Conservation (phyloP, 352 stramenopile species). For the Chrysophaeum taylorii region DNA sequence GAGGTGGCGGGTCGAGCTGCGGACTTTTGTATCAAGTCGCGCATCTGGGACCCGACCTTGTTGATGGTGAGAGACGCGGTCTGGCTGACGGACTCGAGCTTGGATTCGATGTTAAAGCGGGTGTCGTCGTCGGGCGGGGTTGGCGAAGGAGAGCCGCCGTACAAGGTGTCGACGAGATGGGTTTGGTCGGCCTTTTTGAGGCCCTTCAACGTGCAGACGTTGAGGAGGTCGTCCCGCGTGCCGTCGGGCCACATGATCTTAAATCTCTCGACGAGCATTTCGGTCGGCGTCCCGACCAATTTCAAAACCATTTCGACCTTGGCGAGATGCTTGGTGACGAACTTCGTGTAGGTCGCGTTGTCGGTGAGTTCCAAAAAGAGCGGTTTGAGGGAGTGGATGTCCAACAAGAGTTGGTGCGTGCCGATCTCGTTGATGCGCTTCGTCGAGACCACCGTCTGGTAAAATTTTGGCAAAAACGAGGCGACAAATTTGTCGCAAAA, state of each 20-base stretch:
- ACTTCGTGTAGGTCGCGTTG: constrained; percentile 83
- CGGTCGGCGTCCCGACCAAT: constrained; percentile 85
- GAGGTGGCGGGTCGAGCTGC: no score
- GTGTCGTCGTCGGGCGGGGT: no score
- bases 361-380: constrained; percentile 81
- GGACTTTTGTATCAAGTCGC: no score
- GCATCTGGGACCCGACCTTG: no score
- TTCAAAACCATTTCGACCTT: constrained; percentile 94
- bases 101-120: no score
- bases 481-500: constrained; percentile 96
- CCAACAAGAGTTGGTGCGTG: constrained; percentile 95
- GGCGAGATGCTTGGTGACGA: constrained; percentile 85
- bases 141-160: no score
- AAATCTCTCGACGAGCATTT: constrained; percentile 90
- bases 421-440: constrained; percentile 86
- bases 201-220: constrained; percentile 87
- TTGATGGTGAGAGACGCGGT: no score
- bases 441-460: constrained; percentile 68
- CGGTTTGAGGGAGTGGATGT: constrained; percentile 93
- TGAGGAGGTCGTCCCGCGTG: constrained; percentile 78
- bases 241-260: constrained; percentile 86
- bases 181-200: constrained; percentile 56
- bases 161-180: constrained; percentile 53
- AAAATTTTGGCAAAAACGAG: constrained; percentile 74
- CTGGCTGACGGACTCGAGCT: no score